Evolutionary conservation across 805 yeast genomes (phyloP).

Genomic region (Groenewaldozyma tartarivorans): DNA sequence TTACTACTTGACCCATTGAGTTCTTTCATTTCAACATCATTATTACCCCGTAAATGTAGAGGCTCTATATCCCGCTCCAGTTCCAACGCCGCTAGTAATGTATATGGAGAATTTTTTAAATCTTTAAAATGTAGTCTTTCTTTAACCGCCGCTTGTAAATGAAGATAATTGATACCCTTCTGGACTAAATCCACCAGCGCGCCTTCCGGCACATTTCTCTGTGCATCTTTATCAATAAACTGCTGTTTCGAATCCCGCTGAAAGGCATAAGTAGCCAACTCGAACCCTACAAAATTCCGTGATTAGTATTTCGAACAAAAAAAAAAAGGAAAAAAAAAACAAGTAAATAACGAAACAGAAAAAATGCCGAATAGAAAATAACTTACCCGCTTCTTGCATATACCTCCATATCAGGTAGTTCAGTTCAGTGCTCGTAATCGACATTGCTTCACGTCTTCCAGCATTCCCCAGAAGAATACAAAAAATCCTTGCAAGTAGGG

Average conservation of each 20-base stretch:
- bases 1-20: constrained; percentile 1
- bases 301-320: constrained; percentile 6
- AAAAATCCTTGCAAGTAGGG: too few species aligned
- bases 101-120: constrained; percentile 17
- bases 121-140: constrained; percentile 7
- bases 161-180: constrained; percentile 71
- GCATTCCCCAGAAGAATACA: too few species aligned
- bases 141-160: constrained; percentile 50
- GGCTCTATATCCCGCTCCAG: constrained; percentile 4
- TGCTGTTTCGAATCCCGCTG: constrained; percentile 63
- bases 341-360: neutral
- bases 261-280: constrained; percentile 69
- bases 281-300: constrained; percentile 31
- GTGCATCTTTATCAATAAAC: constrained; percentile 35
- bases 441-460: constrained; percentile 42
- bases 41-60: neutral
- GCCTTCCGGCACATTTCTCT: constrained; percentile 43
- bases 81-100: constrained; percentile 14
- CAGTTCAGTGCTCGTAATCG: constrained; percentile 71
- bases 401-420: constrained; percentile 92
- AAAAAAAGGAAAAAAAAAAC: neutral
- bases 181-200: constrained; percentile 74
- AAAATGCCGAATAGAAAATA: too few species aligned
- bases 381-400: constrained; percentile 68
- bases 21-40: neutral